phyloP scores from a whole-genome alignment of 768 basidiomycete genomes.

The Serendipita sp. region DNA sequence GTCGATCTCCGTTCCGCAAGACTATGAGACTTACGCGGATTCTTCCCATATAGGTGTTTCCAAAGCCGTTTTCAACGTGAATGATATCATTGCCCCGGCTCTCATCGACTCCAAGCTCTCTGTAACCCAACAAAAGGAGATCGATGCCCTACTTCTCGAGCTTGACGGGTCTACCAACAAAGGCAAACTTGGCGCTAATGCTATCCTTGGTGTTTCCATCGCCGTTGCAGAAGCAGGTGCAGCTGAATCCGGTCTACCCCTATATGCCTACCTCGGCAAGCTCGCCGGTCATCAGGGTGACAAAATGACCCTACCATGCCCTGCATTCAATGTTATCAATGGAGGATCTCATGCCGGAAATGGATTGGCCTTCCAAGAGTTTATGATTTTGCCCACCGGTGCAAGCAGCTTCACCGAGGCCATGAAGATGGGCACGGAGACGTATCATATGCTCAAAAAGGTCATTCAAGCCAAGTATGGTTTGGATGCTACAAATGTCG shows the following conservation, averaged over 20 bases:
- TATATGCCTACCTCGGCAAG: slow-evolving; percentile 92
- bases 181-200: slow-evolving; percentile 97
- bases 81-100: slow-evolving; percentile 74
- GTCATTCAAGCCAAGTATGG: slow-evolving; percentile 99
- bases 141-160: slow-evolving; percentile 97
- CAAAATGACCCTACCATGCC: slow-evolving; percentile 81
- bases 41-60: slow-evolving; percentile 45
- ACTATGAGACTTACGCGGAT: not conserved
- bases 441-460: slow-evolving; percentile 96
- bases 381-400: slow-evolving; percentile 96
- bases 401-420: slow-evolving; percentile 86
- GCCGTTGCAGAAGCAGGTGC: slow-evolving; percentile 88
- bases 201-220: slow-evolving; percentile 96
- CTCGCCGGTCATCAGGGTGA: slow-evolving; percentile 80
- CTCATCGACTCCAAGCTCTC: slow-evolving; percentile 70
- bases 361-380: slow-evolving; percentile 99
- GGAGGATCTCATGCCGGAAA: slow-evolving; percentile 99
- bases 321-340: slow-evolving; percentile 99
- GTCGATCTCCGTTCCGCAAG: not conserved
- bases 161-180: slow-evolving; percentile 96
- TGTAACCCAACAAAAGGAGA: slow-evolving; percentile 83
- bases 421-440: slow-evolving; percentile 96
- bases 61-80: slow-evolving; percentile 92
- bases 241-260: slow-evolving; percentile 72
- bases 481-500: slow-evolving; percentile 97